phyloP scores from a whole-genome alignment of 768 basidiomycete genomes.

The Boletus subparvulus region DNA sequence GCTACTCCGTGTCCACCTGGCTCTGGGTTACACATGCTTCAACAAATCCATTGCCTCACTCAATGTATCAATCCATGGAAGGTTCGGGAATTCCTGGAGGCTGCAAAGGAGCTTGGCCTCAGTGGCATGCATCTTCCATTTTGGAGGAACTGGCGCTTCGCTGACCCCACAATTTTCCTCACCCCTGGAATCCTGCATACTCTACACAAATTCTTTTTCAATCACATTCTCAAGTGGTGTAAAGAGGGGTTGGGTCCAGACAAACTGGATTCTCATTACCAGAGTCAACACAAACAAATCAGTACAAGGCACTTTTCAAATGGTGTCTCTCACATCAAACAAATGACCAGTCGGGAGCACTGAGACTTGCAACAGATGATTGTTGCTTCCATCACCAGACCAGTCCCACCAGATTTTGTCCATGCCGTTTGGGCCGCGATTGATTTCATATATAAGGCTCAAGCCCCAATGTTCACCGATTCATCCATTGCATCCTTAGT shows the following conservation, averaged over 20 bases:
- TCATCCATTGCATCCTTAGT: conserved; percentile 8
- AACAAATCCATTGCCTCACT: neutral
- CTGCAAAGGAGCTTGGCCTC: conserved; percentile 9
- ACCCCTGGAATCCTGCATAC: conserved; percentile 28
- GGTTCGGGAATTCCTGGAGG: conserved; percentile 24
- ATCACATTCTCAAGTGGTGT: conserved; percentile 15
- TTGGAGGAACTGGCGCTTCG: conserved; percentile 37
- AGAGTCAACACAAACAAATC: conserved; percentile 4
- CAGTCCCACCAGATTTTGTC: neutral
- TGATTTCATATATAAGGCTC: conserved; percentile 29
- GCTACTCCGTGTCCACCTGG: neutral
- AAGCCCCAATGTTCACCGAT: conserved; percentile 10
- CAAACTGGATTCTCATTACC: neutral
- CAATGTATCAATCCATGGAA: conserved; percentile 22
- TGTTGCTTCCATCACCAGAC: conserved; percentile 14
- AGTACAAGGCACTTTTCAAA: conserved; percentile 37
- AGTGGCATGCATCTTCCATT: conserved; percentile 29
- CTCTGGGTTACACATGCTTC: conserved; percentile 1
- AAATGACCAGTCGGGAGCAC: conserved; percentile 43
- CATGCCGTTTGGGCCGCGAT: conserved; percentile 12
- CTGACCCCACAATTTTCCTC: conserved; percentile 35
- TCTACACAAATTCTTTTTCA: conserved; percentile 11
- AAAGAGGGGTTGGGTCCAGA: conserved; percentile 1
- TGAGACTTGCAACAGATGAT: conserved; percentile 37
- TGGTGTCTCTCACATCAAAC: conserved; percentile 40